Base-by-base conservation (phyloP, 768 basidiomycete species). In the Krasilnikovozyma curviuscula region DNA sequence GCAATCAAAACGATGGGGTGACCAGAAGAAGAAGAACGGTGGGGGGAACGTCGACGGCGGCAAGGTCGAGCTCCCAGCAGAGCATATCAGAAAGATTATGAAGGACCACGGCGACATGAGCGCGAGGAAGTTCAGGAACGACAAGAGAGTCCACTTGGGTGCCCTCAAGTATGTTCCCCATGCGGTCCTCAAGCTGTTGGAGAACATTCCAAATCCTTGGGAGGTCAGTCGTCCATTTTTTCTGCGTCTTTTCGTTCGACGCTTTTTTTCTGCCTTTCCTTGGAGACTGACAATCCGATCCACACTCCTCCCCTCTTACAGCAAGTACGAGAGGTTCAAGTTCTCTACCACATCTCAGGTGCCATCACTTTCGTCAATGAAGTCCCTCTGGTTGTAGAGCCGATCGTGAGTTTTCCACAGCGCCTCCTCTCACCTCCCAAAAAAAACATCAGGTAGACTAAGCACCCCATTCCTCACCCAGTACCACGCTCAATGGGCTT, bases 41-140 rank as follows among this genome's bases (percentile, higher is more conserved):
- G 65, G 63, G 32, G 62, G 58, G 33, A 62, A 61, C 19, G 52
- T 65, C 4, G 65, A 66, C 56, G 61, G 63, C 49, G 65, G 65
- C 8, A 66, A 66, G 49, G 61, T 59, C 23, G 88, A 93, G 65
- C 68, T 93, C 50, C 93, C 93, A 48, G 84, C 89, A 27, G 93
- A 98, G 65, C 89, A 95, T 61, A 81, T 98, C 55, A 79, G 93
- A 52, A 97, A 97, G 79, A 97, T 98, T 59, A 88, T 97, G 70
- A 89, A 95, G 69, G 93, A 97, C 67, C 91, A 97, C 46, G 89
- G 91, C 56, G 89, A 95, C 69, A 95, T 98, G 93, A 88, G 84
- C 67, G 91, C 89, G 65, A 77, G 93, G 64, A 98, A 98, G 71
- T 98, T 97, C 66, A 72, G 93, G 57, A 93, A 91, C 63, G 93